A percentile compares a stretch with the other conserved stretches of the same genome.
Evolutionary conservation across 345 rosid genomes (phyloP).

Genomic region (Triadica sebifera): DNA sequence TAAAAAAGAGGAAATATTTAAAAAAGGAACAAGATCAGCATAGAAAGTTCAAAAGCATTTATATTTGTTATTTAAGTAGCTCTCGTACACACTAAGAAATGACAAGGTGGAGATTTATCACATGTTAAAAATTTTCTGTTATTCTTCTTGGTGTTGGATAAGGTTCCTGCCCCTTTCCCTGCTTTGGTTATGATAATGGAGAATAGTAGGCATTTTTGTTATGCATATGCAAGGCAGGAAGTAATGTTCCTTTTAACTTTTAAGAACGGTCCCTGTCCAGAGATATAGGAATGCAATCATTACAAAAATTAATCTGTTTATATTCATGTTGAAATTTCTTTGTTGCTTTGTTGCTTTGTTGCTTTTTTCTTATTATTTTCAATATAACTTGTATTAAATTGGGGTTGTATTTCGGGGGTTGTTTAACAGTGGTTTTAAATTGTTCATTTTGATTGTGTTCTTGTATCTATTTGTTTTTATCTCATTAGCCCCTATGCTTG

Average conservation of each 20-base stretch:
- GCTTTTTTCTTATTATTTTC: neutral
- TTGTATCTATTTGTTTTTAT: neutral
- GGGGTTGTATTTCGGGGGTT: neutral
- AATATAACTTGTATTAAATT: neutral
- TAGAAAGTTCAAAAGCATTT: no score
- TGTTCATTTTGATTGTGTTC: neutral
- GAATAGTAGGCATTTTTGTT: neutral
- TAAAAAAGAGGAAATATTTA: no score
- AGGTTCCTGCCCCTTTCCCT: neutral
- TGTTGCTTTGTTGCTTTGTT: no score
- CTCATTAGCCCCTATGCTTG: conserved; percentile 11
- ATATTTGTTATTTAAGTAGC: no score
- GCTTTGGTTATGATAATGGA: neutral
- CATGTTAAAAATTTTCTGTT: neutral
- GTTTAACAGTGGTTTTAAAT: neutral
- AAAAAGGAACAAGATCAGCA: neutral
- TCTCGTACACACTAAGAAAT: no score
- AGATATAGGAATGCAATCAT: neutral
- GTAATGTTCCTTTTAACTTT: neutral
- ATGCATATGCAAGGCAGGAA: neutral
- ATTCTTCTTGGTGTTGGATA: neutral
- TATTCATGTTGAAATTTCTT: neutral
- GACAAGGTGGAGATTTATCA: no score
- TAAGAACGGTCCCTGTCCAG: neutral
- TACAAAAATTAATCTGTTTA: neutral